A percentile compares a stretch with the other conserved stretches of the same genome.
Conservation (phyloP, 2,329 filamentous ascomycete species). For the Diaporthe ampelina region DNA sequence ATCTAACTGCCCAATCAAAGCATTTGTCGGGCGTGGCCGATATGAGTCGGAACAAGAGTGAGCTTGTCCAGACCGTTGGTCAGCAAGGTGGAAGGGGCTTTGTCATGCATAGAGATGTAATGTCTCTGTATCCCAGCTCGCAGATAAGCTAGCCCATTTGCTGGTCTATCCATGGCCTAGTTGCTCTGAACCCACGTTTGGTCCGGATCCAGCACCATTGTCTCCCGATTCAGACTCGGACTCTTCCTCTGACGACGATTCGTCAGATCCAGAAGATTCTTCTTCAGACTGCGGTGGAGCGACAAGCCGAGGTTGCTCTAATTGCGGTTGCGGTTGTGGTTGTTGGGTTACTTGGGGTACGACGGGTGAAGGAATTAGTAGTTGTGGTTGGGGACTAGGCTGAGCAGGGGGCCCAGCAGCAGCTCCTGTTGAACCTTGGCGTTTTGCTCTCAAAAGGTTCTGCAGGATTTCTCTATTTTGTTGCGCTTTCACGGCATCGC, state of each 20-base stretch:
- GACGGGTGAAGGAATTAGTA: not conserved
- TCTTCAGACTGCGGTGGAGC: conserved; percentile 16
- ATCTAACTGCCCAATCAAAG: conserved; percentile 34
- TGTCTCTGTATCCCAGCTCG: not conserved
- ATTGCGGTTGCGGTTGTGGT: conserved; percentile 3
- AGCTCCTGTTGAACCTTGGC: not conserved
- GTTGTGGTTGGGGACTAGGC: conserved; percentile 22
- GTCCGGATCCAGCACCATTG: not conserved
- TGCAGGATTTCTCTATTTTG: conserved; percentile 35
- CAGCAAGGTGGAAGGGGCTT: not conserved
- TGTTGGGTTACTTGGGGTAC: conserved; percentile 12
- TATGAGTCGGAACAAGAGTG: not conserved
- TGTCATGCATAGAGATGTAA: not conserved
- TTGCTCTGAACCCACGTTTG: conserved; percentile 8
- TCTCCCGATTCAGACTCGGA: conserved; percentile 20
- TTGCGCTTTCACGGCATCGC: not conserved
- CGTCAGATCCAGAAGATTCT: conserved; percentile 2
- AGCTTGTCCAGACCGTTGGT: conserved; percentile 13
- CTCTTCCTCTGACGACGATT: conserved; percentile 24
- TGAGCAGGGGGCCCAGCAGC: not conserved
- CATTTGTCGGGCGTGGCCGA: not conserved
- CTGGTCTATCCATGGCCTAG: not conserved
- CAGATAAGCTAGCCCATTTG: not conserved
- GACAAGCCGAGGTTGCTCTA: conserved; percentile 26
- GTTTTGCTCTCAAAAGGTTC: conserved; percentile 25